These are phyloP conservation scores for Chlorella ohadii DNA, from an alignment of 139 green algal species.

Conservation along the genomic window DNA sequence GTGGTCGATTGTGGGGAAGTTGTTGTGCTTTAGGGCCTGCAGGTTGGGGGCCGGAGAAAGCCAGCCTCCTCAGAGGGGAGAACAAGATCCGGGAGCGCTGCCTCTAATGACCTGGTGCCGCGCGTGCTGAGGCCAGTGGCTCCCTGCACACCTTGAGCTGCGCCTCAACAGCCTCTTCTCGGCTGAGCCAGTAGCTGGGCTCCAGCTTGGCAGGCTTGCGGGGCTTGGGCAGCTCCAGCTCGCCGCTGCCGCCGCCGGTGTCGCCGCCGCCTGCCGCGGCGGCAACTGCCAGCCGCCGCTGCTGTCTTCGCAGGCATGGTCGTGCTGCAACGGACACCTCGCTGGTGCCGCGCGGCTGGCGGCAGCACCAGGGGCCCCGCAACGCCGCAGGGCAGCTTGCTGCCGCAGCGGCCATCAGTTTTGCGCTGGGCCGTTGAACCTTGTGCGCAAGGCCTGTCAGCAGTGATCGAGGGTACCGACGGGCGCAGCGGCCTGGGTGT, in stretches of 20 bases:
- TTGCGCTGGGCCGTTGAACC: too few relatives aligned
- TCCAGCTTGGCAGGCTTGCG: conserved; percentile 17
- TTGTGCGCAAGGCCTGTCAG: too few relatives aligned
- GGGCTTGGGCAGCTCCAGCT: neutral
- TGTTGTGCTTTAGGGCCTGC: conserved; percentile 48
- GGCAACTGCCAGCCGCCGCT: neutral
- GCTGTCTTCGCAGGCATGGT: neutral
- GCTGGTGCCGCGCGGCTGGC: neutral
- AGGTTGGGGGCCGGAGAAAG: neutral
- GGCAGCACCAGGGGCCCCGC: neutral
- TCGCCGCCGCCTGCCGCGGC: neutral
- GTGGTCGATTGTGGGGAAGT: conserved; percentile 35
- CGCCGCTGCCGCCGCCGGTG: too few relatives aligned
- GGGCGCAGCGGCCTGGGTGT: too few relatives aligned
- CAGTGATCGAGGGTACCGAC: too few relatives aligned
- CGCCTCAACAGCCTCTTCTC: conserved; percentile 3
- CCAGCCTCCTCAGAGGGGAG: too few relatives aligned
- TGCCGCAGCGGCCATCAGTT: too few relatives aligned
- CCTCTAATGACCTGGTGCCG: too few relatives aligned
- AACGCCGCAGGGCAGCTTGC: too few relatives aligned
- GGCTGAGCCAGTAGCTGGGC: conserved; percentile 23
- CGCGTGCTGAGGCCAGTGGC: too few relatives aligned
- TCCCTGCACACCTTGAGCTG: conserved; percentile 31
- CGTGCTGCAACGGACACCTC: too few relatives aligned
- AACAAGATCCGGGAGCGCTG: too few relatives aligned